A percentile compares a stretch with the other conserved stretches of the same genome.
Evolutionary conservation across 2,329 filamentous ascomycete species (phyloP).

Genomic region (Mollisia scopiformis): DNA sequence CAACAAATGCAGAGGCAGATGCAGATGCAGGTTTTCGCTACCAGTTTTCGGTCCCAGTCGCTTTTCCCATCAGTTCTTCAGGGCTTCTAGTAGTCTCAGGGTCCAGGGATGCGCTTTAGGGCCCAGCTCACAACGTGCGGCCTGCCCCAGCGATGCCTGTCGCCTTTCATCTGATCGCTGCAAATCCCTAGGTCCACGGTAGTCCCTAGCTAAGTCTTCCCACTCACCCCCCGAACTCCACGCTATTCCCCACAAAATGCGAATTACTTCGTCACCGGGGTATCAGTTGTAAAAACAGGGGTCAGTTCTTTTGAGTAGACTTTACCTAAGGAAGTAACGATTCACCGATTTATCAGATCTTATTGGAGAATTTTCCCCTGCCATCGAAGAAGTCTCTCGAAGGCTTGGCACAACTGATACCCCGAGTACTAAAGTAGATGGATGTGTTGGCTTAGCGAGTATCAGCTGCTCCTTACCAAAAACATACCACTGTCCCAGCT

Average conservation of each 20-base stretch:
- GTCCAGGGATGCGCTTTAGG: background rate
- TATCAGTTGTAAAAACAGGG: no score
- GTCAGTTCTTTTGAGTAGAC: no score
- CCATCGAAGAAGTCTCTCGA: no score
- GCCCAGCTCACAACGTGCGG: no score
- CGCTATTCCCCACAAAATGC: slow-evolving; percentile 12
- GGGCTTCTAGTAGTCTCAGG: slow-evolving; percentile 11
- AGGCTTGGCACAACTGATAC: slow-evolving; percentile 13
- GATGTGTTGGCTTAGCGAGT: slow-evolving; percentile 6
- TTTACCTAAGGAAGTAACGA: no score
- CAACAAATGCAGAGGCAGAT: no score
- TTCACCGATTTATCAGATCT: no score
- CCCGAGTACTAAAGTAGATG: no score
- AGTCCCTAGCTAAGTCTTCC: no score
- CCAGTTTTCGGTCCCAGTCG: slow-evolving; percentile 7
- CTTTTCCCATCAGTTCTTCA: slow-evolving; percentile 11
- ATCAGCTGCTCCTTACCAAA: slow-evolving; percentile 15
- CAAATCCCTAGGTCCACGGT: no score
- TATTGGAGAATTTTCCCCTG: no score
- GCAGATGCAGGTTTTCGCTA: slow-evolving; percentile 14
- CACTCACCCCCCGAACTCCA: slow-evolving; percentile 5
- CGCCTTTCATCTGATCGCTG: slow-evolving; percentile 14
- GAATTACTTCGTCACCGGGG: no score
- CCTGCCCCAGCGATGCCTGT: background rate
- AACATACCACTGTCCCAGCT: slow-evolving; percentile 10